Base-by-base conservation (phyloP, 305 asterid genomes). In the Fraxinus ornus region DNA sequence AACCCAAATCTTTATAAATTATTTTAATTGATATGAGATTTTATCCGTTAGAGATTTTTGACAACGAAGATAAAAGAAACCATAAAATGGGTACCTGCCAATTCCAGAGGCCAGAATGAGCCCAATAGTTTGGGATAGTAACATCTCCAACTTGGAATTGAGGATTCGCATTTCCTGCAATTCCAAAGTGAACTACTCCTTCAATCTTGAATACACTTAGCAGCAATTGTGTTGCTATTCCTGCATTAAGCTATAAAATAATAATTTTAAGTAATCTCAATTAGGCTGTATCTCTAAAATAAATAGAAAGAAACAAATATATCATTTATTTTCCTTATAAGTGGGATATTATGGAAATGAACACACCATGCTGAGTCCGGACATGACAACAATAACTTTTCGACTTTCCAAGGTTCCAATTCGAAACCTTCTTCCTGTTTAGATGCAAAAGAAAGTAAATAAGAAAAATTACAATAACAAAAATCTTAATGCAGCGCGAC, bases 181-280 rank as follows among this genome's bases (percentile, higher is more conserved):
- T 88, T 30, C 94, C 94, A 80, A 85, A 90, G 28, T 90, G 92
- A 76, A 90, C 88, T 28, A 90, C 89, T 33, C 92, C 94, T 84
- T 88, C 83, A 37, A 88, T 55, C 5, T 84, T 49, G 83, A 90
- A 90, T 30, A 85, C 41, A 26, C 83, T 85, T 77, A 90, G 2
- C 37, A 89, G 80, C 1, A 90, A 80, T 19, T 90, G 92, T 5
- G 92, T 90, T 1, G 90, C 86, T n/a, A 84, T 80, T 1, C 88
- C 94, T 28, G 94, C 87, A 30, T 90, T 90, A 79, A 90, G 19
- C 92, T 90, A 19, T 70, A 33, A 30, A 19, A 74, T 78, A 52
- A 64, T 37, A 66, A 64, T 24, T 36, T 1, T 24, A 76, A 68
- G 32, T 52, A 15, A 1, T 36, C 35, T 26, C 2, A 57, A 36